Percentiles rank a stretch among this genome's conserved stretches.
These are phyloP conservation scores for Phoma sp. DNA, from an alignment of 2,329 filamentous ascomycete species.

Conservation along the genomic window DNA sequence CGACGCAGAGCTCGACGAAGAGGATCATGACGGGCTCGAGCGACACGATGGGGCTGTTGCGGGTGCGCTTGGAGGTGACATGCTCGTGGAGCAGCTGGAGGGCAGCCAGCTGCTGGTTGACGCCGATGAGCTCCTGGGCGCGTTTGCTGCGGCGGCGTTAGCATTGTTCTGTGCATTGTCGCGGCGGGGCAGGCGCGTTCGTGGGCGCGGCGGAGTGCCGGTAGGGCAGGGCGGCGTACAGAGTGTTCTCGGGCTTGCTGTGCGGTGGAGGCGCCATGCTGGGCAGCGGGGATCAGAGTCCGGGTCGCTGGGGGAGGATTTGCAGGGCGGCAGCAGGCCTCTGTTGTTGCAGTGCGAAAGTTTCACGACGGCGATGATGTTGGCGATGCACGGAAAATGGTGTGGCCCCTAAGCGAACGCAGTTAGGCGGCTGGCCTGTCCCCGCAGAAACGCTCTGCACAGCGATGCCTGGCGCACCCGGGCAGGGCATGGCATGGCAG, in stretches of 20 bases:
- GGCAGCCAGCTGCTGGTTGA: constrained; percentile 90
- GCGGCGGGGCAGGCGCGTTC: background rate
- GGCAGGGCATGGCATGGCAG: too few species aligned
- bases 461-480: background rate
- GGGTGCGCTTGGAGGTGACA: constrained; percentile 96
- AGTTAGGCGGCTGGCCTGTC: constrained; percentile 2
- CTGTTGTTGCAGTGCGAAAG: constrained; percentile 23
- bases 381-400: constrained; percentile 21
- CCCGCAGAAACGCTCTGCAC: constrained; percentile 1
- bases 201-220: background rate
- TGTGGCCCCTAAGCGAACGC: constrained; percentile 10
- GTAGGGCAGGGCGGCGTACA: constrained; percentile 50
- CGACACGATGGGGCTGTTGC: constrained; percentile 94
- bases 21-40: constrained; percentile 98
- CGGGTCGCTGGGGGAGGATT: constrained; percentile 31
- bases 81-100: constrained; percentile 97
- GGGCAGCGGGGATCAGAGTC: constrained; percentile 40
- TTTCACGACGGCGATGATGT: constrained; percentile 18
- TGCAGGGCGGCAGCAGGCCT: constrained; percentile 14
- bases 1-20: constrained; percentile 94
- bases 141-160: constrained; percentile 59
- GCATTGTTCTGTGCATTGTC: constrained; percentile 11
- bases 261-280: constrained; percentile 93
- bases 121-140: constrained; percentile 97
- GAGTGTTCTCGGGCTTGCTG: constrained; percentile 98